Percentiles rank a stretch among this genome's conserved stretches.
These are phyloP conservation scores for Micractinium sp. DNA, from an alignment of 139 green algal species.

Conservation along the genomic window DNA sequence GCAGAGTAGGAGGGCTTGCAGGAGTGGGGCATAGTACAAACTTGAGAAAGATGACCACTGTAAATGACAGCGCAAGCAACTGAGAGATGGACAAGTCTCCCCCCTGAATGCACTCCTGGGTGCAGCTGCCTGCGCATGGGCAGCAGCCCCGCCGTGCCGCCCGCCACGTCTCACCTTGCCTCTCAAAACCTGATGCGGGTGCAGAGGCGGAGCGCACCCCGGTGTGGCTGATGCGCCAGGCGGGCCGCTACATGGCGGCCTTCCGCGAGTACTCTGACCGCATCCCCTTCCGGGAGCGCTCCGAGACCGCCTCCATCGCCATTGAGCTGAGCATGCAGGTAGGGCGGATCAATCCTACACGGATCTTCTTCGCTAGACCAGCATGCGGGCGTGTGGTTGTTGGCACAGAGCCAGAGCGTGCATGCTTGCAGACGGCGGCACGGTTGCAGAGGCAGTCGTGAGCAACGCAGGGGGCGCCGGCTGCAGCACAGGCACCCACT, in stretches of 20 bases:
- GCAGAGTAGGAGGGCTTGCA: not conserved
- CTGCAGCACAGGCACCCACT: no score
- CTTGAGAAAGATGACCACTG: not conserved
- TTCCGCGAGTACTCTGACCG: slow-evolving; percentile 96
- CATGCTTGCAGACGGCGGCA: no score
- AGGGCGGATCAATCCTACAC: no score
- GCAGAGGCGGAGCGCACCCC: slow-evolving; percentile 94
- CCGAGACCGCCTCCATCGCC: slow-evolving; percentile 96
- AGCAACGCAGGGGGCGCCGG: no score
- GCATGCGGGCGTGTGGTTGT: no score
- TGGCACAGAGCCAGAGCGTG: no score
- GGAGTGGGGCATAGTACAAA: not conserved
- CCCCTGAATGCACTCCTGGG: not conserved
- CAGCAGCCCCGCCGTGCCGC: not conserved
- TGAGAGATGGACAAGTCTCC: no score
- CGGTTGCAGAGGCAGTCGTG: no score
- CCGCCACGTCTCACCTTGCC: no score
- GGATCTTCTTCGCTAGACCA: no score
- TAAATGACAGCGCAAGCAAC: no score
- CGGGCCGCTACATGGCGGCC: slow-evolving; percentile 97
- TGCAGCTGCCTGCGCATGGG: not conserved
- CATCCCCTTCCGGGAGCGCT: slow-evolving; percentile 92
- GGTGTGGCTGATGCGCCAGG: slow-evolving; percentile 99
- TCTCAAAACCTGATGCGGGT: not conserved
- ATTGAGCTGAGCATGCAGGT: slow-evolving; percentile 87